phyloP scores from a whole-genome alignment of 2,329 filamentous ascomycete genomes.

The Apiospora aurea region DNA sequence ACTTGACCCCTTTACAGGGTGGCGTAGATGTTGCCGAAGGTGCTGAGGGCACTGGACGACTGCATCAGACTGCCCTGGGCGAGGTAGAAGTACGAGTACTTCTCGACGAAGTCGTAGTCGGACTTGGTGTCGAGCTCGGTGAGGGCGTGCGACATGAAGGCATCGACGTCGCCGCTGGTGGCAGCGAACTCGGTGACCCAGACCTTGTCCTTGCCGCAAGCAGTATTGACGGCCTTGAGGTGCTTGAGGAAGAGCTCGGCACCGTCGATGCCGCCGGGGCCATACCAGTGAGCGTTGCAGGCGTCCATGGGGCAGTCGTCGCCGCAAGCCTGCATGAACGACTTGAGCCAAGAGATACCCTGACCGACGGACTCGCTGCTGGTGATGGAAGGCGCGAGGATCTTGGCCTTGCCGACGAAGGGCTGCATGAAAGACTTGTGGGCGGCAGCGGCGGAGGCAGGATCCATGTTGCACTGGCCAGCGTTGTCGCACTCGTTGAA shows the following conservation, averaged over 20 bases:
- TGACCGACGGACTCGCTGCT: slow-evolving; percentile 59
- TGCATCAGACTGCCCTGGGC: slow-evolving; percentile 50
- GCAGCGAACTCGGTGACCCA: slow-evolving; percentile 73
- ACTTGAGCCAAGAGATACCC: slow-evolving; percentile 64
- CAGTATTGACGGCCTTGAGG: slow-evolving; percentile 53
- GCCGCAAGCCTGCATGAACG: slow-evolving; percentile 60
- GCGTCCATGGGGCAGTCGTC: slow-evolving; percentile 63
- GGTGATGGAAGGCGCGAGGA: slow-evolving; percentile 67
- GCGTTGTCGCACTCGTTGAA: slow-evolving; percentile 77
- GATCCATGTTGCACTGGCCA: slow-evolving; percentile 64
- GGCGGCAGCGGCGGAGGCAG: slow-evolving; percentile 57
- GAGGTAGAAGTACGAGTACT: slow-evolving; percentile 66
- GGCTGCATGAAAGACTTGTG: slow-evolving; percentile 64
- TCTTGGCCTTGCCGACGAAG: slow-evolving; percentile 58
- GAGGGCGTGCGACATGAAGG: slow-evolving; percentile 59
- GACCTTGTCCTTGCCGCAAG: slow-evolving; percentile 58
- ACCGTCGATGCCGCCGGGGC: slow-evolving; percentile 48
- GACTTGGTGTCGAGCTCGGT: slow-evolving; percentile 54
- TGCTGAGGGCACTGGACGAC: slow-evolving; percentile 49
- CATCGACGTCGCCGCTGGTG: slow-evolving; percentile 50
- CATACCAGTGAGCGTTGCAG: slow-evolving; percentile 71
- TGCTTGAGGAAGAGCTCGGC: slow-evolving; percentile 61
- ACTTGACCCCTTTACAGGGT: slow-evolving; percentile 35
- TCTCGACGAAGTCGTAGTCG: slow-evolving; percentile 56
- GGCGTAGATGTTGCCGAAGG: slow-evolving; percentile 58